Percentiles rank a stretch among this genome's conserved stretches.
Conservation (phyloP, 78 protist genomes). For the Dictyostelium intermedium region DNA sequence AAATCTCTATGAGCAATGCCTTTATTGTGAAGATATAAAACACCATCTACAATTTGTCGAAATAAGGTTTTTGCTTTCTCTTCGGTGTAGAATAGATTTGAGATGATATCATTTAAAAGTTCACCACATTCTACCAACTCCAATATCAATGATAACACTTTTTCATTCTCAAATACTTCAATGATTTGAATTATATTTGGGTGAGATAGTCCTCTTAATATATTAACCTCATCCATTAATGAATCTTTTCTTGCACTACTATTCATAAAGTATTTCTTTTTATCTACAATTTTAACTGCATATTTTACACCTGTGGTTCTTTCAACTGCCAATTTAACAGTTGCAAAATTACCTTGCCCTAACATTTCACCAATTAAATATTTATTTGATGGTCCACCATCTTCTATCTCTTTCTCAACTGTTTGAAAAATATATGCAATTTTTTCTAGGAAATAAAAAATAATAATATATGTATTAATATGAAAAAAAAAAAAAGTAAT, state of each 20-base stretch:
- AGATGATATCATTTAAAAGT: constrained; percentile 60
- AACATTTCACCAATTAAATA: constrained; percentile 70
- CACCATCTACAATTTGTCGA: constrained; percentile 80
- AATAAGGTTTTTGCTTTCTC: constrained; percentile 44
- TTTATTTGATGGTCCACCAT: constrained; percentile 64
- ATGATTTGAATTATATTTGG: constrained; percentile 70
- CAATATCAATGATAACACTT: constrained; percentile 48
- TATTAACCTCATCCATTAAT: constrained; percentile 84
- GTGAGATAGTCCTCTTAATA: constrained; percentile 47
- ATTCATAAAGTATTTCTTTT: constrained; percentile 77
- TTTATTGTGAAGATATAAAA: constrained; percentile 70
- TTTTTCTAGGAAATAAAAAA: background rate
- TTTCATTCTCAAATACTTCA: constrained; percentile 73
- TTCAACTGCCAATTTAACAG: constrained; percentile 78
- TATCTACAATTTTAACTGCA: constrained; percentile 82
- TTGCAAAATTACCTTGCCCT: constrained; percentile 83
- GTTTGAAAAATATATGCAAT: constrained; percentile 51
- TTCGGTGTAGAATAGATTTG: constrained; percentile 14
- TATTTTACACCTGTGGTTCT: constrained; percentile 56
- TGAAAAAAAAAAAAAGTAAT: background rate
- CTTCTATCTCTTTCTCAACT: constrained; percentile 52
- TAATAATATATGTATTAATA: no score
- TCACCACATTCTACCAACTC: constrained; percentile 75
- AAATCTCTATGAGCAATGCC: constrained; percentile 85
- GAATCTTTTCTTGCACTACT: constrained; percentile 64